Conservation (phyloP, 2,329 filamentous ascomycete genomes). For the Cordyceps cateniannulata region DNA sequence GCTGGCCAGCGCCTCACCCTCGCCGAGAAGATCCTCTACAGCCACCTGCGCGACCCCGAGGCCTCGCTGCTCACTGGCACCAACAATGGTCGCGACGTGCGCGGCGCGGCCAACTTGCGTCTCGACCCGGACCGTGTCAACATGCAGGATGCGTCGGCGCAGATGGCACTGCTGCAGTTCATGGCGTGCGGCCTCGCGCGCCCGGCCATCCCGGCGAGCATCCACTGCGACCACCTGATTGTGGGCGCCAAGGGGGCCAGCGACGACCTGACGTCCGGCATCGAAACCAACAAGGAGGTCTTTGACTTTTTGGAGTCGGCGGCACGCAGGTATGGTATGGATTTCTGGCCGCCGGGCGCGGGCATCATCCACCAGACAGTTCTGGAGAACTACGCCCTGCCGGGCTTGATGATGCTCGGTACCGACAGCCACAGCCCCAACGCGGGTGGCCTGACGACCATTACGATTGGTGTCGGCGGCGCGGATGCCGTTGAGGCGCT, state of each 20-base stretch:
- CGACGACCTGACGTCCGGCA: conserved; percentile 75
- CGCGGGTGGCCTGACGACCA: conserved; percentile 86
- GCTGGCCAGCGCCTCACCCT: conserved; percentile 67
- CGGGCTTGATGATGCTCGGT: conserved; percentile 96
- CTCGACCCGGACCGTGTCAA: conserved; percentile 96
- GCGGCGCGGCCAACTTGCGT: conserved; percentile 87
- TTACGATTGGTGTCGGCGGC: conserved; percentile 94
- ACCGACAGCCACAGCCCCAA: conserved; percentile 98
- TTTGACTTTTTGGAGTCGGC: conserved; percentile 97
- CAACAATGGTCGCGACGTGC: conserved; percentile 74
- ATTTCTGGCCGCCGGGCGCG: conserved; percentile 91
- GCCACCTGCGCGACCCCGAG: conserved; percentile 83
- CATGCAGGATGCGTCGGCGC: conserved; percentile 97
- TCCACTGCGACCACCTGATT: conserved; percentile 99
- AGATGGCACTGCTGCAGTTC: conserved; percentile 98
- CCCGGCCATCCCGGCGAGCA: conserved; percentile 91
- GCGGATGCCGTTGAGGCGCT: conserved; percentile 96
- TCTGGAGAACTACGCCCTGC: conserved; percentile 94
- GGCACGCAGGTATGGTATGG: conserved; percentile 83
- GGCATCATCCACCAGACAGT: conserved; percentile 98
- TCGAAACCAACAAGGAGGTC: conserved; percentile 90
- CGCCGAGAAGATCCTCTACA: conserved; percentile 97
- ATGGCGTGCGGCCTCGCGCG: conserved; percentile 90
- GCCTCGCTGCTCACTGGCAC: conserved; percentile 80
- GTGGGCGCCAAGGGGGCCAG: conserved; percentile 88